Base-by-base conservation (phyloP, 2,329 filamentous ascomycete species). In the Fusarium udum region DNA sequence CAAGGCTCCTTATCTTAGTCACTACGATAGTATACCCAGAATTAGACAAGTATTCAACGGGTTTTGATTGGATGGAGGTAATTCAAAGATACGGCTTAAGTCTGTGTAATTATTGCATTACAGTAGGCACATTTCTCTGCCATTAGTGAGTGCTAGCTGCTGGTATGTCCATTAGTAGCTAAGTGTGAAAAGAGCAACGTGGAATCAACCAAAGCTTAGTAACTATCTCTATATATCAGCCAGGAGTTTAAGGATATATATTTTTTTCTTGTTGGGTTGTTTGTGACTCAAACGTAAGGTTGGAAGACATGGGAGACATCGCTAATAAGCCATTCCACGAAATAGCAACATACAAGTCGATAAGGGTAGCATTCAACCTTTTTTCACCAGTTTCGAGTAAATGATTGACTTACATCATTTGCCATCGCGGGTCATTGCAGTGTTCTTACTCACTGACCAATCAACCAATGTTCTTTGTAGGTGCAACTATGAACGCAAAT, bases 241-340 rank as follows among this genome's bases (percentile, higher is more conserved):
- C n/a, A 28, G 12, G 24, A 20, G 18, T 22, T 28, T 11, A 15
- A 4, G 6, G 18, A 28, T 13, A 10, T 7, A 11, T 2, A 20
- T 4, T 28, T 22, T 2, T 28, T 5, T 14, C 12, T 15, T 28
- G 1, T 6, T 14, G 24, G 9, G 4, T 22, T 28, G 4, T 4
- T 48, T 48, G 9, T 6, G 9, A 1, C 13, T 6, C 3, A 16
- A 11, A 12, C 7, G 10, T 12, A 0, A n/a, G 4, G 20, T n/a
- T 18, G 10, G 7, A 48, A 16, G 26, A 31, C 0, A 31, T 11
- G 7, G 6, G 15, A 24, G 11, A 3, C 12, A 20, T 51, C 11
- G 3, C 16, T 14, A 24, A 18, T 14, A 24, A 18, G 7, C 6
- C 12, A 7, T 3, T 24, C 5, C 3, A 31, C 20, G 4, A 48